Conservation (phyloP, 495 filamentous ascomycete genomes). For the Annulohypoxylon nitens region DNA sequence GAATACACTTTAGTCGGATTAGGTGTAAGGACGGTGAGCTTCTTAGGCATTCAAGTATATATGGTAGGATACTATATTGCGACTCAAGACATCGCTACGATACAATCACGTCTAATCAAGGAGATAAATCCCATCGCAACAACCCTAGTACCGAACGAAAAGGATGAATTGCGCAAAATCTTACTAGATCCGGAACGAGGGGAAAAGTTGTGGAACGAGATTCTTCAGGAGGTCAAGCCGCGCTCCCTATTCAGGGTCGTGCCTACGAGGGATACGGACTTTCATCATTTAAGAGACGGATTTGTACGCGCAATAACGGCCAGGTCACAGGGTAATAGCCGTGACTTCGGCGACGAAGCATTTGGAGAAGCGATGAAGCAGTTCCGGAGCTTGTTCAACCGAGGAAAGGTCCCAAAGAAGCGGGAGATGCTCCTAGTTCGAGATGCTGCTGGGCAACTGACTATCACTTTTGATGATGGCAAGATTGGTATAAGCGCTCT, state of each 20-base stretch:
- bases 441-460: constrained; percentile 73
- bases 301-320: constrained; percentile 87
- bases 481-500: constrained; percentile 59
- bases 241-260: constrained; percentile 82
- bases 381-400: constrained; percentile 83
- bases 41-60: constrained; percentile 93
- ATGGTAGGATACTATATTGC: constrained; percentile 92
- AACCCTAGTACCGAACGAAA: constrained; percentile 83
- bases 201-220: constrained; percentile 76
- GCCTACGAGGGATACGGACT: constrained; percentile 90
- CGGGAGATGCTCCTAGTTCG: constrained; percentile 80
- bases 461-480: constrained; percentile 75
- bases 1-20: constrained; percentile 91
- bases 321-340: constrained; percentile 65
- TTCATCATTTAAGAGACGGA: constrained; percentile 89
- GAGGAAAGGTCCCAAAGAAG: constrained; percentile 79
- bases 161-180: constrained; percentile 72
- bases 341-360: constrained; percentile 72
- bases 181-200: constrained; percentile 78
- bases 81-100: constrained; percentile 75
- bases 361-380: constrained; percentile 79
- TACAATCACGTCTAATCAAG: constrained; percentile 62
- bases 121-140: constrained; percentile 76
- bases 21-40: constrained; percentile 89
- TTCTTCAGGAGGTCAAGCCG: constrained; percentile 70